phyloP scores from a whole-genome alignment of 768 basidiomycete species.

The Pluteus cervinus region DNA sequence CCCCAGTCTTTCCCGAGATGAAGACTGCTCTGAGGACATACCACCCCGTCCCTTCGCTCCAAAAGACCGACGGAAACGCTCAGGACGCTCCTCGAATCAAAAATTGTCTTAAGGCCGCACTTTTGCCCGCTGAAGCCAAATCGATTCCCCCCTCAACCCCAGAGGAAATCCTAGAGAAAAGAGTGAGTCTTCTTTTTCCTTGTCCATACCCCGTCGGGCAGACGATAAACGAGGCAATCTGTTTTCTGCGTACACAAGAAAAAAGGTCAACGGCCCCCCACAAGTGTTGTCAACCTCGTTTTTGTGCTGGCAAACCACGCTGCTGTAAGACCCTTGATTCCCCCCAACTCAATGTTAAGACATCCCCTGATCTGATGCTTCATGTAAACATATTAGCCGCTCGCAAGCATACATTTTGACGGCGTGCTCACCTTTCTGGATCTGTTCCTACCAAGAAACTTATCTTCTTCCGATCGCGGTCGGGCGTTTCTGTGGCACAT shows the following conservation, averaged over 20 bases:
- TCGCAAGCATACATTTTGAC: slow-evolving; percentile 68
- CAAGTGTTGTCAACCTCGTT: slow-evolving; percentile 80
- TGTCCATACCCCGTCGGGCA: too few species aligned
- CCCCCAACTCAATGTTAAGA: slow-evolving; percentile 5
- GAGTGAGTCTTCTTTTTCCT: slow-evolving; percentile 35
- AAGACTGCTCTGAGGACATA: slow-evolving; percentile 85
- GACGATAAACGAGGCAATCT: too few species aligned
- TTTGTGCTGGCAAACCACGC: slow-evolving; percentile 80
- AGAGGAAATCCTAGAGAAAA: slow-evolving; percentile 63
- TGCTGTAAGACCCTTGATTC: slow-evolving; percentile 40
- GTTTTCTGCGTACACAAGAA: slow-evolving; percentile 29
- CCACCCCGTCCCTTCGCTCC: slow-evolving; percentile 85
- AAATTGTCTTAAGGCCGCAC: slow-evolving; percentile 79
- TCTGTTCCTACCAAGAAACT: slow-evolving; percentile 72
- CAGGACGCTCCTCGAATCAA: slow-evolving; percentile 92
- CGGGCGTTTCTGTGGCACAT: slow-evolving; percentile 79
- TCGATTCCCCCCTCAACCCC: slow-evolving; percentile 65
- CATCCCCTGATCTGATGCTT: slow-evolving; percentile 3
- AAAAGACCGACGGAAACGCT: slow-evolving; percentile 82
- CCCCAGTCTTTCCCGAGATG: slow-evolving; percentile 86
- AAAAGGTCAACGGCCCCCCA: slow-evolving; percentile 63
- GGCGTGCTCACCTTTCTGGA: slow-evolving; percentile 72
- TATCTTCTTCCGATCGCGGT: slow-evolving; percentile 70
- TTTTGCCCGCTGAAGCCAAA: slow-evolving; percentile 65
- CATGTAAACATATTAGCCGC: too few species aligned